Percentiles rank a stretch among this genome's conserved stretches.
These are phyloP conservation scores for Tolypocladium nubicola DNA, from an alignment of 2,329 filamentous ascomycete species.

Conservation along the genomic window DNA sequence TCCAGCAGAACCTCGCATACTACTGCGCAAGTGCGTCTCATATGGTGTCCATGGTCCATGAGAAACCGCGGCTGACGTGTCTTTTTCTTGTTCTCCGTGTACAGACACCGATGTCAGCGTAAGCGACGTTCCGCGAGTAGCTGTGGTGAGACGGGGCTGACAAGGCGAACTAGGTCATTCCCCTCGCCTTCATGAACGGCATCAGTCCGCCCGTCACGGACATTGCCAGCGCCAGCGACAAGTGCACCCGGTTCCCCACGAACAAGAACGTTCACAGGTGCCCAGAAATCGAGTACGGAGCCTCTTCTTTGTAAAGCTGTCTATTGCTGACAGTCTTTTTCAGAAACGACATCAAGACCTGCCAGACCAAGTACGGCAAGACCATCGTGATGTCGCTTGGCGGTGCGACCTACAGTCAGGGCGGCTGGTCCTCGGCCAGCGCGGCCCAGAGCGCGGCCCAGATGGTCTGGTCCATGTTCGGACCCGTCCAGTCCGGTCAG, in stretches of 20 bases:
- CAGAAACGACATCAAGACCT: conserved; percentile 42
- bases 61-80: not conserved
- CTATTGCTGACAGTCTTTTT: not conserved
- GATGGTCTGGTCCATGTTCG: conserved; percentile 61
- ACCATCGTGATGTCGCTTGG: conserved; percentile 64
- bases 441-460: conserved; percentile 47
- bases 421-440: conserved; percentile 44
- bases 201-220: conserved; percentile 49
- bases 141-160: not conserved
- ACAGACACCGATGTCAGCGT: conserved; percentile 36
- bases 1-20: conserved; percentile 43
- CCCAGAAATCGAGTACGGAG: conserved; percentile 50
- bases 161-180: conserved; percentile 35
- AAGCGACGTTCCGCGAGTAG: conserved; percentile 7
- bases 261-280: conserved; percentile 46
- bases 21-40: conserved; percentile 48
- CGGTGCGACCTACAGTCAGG: conserved; percentile 59
- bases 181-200: conserved; percentile 50
- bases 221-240: conserved; percentile 52
- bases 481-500: conserved; percentile 35
- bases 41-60: too few relatives aligned
- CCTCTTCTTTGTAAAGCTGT: not conserved
- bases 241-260: conserved; percentile 47
- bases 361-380: conserved; percentile 53
- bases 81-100: not conserved